phyloP scores from a whole-genome alignment of 2,329 filamentous ascomycete species.

The Hypocrella siamensis region DNA sequence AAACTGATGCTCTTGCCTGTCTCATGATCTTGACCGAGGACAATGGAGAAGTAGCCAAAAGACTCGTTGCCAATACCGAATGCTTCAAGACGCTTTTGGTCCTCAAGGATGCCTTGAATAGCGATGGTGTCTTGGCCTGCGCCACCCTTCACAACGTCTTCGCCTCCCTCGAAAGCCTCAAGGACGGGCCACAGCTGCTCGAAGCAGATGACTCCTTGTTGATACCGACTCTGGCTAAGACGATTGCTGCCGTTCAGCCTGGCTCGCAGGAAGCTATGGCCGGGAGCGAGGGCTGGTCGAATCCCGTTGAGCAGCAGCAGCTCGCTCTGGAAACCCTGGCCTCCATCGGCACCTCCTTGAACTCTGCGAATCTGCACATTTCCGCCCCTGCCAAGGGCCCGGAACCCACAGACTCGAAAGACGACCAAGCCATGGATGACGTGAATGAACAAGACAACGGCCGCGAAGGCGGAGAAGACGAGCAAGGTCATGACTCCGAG shows the following conservation, averaged over 20 bases:
- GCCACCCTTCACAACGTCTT: constrained; percentile 49
- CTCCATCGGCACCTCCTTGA: constrained; percentile 45
- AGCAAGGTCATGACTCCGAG: constrained; percentile 20
- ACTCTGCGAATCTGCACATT: constrained; percentile 27
- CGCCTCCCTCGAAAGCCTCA: constrained; percentile 17
- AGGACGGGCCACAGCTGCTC: constrained; percentile 9
- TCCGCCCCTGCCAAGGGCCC: constrained; percentile 9
- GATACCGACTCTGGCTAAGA: constrained; percentile 20
- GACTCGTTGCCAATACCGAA: constrained; percentile 28
- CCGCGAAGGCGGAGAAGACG: constrained; percentile 15
- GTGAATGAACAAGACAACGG: constrained; percentile 19
- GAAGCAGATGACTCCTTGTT: constrained; percentile 18
- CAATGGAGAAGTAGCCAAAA: constrained; percentile 34
- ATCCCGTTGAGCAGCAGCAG: constrained; percentile 29
- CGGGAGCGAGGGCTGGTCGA: constrained; percentile 21
- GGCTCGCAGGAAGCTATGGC: constrained; percentile 12
- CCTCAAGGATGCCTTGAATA: constrained; percentile 29
- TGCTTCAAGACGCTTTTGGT: constrained; percentile 33
- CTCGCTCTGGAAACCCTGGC: constrained; percentile 47
- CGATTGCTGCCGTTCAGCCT: constrained; percentile 12
- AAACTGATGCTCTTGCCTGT: constrained; percentile 35
- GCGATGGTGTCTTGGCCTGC: constrained; percentile 39
- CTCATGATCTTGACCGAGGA: constrained; percentile 46
- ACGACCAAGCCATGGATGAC: constrained; percentile 22
- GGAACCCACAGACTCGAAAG: constrained; percentile 21